A percentile compares a stretch with the other conserved stretches of the same genome.
phyloP scores from a whole-genome alignment of 2,329 filamentous ascomycete species.

The Fusarium sp. region DNA sequence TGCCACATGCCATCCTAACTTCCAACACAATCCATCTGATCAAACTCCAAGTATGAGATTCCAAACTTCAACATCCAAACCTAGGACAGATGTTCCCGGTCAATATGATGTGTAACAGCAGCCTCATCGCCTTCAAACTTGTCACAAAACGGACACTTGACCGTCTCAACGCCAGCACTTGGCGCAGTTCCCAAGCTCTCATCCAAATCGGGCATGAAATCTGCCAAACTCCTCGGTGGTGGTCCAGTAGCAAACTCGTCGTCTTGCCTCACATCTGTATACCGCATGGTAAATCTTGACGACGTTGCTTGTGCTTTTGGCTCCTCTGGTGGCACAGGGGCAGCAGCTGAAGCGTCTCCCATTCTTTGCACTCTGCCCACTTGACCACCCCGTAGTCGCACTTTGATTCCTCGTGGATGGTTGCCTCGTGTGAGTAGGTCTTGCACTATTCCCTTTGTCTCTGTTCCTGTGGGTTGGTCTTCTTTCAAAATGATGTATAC shows the following conservation, averaged over 20 bases:
- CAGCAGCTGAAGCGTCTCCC: constrained; percentile 45
- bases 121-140: constrained; percentile 76
- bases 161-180: constrained; percentile 14
- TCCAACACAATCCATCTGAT: neutral
- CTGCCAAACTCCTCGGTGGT: constrained; percentile 59
- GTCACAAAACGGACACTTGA: constrained; percentile 74
- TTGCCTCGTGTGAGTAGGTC: constrained; percentile 79
- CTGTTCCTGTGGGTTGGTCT: constrained; percentile 80
- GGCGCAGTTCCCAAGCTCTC: constrained; percentile 37
- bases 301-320: constrained; percentile 20
- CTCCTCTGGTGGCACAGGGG: neutral
- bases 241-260: constrained; percentile 56
- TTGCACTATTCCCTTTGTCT: constrained; percentile 75
- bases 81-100: constrained; percentile 52
- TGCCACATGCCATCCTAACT: neutral
- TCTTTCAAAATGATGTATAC: constrained; percentile 82
- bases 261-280: constrained; percentile 54
- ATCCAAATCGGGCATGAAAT: constrained; percentile 60
- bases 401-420: constrained; percentile 84
- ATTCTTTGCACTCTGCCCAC: constrained; percentile 81
- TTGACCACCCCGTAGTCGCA: constrained; percentile 77
- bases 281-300: constrained; percentile 50
- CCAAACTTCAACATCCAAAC: neutral
- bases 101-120: constrained; percentile 77
- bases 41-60: neutral